Conservation (phyloP, 1,284 basidiomycete genomes). For the Austroboletus olivaceoglutinosus region DNA sequence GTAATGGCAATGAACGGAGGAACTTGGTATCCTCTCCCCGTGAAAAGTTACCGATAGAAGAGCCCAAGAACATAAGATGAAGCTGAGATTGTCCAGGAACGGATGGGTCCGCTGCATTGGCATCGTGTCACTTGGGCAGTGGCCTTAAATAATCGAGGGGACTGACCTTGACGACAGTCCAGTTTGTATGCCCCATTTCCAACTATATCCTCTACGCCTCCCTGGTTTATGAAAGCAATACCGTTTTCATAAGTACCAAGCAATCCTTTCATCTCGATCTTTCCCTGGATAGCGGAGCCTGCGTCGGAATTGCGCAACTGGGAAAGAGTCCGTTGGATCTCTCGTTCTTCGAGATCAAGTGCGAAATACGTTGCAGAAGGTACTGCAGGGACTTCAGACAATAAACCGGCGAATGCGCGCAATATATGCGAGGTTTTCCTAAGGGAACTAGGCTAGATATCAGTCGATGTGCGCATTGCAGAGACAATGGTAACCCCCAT, state of each 20-base stretch:
- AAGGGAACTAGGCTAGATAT: constrained; percentile 57
- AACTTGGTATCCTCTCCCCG: constrained; percentile 74
- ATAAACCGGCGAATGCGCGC: constrained; percentile 62
- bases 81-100: constrained; percentile 51
- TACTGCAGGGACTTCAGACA: constrained; percentile 33
- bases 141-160: constrained; percentile 35
- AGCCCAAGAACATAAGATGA: constrained; percentile 92
- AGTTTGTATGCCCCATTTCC: background rate
- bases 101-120: constrained; percentile 36
- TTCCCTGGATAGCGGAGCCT: constrained; percentile 64
- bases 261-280: constrained; percentile 76
- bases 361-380: constrained; percentile 85
- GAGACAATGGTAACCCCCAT: background rate
- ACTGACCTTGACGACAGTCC: constrained; percentile 23
- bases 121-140: constrained; percentile 8
- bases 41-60: constrained; percentile 91
- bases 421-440: constrained; percentile 91
- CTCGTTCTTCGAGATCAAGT: constrained; percentile 86
- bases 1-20: constrained; percentile 76
- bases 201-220: constrained; percentile 44
- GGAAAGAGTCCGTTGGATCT: constrained; percentile 79
- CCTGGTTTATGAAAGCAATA: constrained; percentile 60
- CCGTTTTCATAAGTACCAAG: constrained; percentile 91
- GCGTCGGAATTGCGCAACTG: constrained; percentile 65
- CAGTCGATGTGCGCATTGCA: constrained; percentile 6